Conservation (phyloP, 768 basidiomycete genomes). For the Porphyrellus cyaneotinctus region DNA sequence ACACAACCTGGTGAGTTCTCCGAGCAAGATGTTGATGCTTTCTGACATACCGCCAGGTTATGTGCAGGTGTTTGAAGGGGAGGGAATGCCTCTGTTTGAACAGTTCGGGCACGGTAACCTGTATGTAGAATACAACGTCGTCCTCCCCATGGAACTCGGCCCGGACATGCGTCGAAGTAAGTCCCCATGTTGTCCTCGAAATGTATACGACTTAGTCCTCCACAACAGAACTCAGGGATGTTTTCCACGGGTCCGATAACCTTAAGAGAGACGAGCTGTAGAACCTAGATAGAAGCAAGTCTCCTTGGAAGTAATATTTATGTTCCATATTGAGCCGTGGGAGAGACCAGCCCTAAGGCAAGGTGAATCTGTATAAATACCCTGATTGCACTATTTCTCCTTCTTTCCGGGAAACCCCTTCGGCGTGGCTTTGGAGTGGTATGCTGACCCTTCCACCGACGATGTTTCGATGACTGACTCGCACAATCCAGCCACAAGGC, state of each 20-base stretch:
- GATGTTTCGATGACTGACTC: conserved; percentile 2
- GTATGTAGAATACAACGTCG: conserved; percentile 90
- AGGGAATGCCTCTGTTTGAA: conserved; percentile 83
- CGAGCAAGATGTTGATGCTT: background rate
- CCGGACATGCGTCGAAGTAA: conserved; percentile 69
- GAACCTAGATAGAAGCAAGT: conserved; percentile 4
- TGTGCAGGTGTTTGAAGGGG: conserved; percentile 79
- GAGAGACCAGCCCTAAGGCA: conserved; percentile 31
- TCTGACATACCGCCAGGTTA: conserved; percentile 48
- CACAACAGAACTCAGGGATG: conserved; percentile 51
- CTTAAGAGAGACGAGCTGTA: conserved; percentile 41
- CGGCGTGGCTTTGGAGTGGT: conserved; percentile 21
- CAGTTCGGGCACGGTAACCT: conserved; percentile 67
- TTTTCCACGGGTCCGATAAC: conserved; percentile 41
- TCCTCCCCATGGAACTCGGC: conserved; percentile 74
- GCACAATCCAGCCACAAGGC: conserved; percentile 5
- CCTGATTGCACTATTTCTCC: background rate
- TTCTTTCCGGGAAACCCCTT: conserved; percentile 32
- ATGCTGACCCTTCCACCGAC: background rate
- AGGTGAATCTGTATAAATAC: conserved; percentile 12
- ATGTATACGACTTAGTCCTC: conserved; percentile 7
- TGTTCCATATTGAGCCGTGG: conserved; percentile 17
- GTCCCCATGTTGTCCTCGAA: conserved; percentile 29
- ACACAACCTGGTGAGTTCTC: conserved; percentile 78
- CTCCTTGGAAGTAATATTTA: background rate